Evolutionary conservation across 345 rosid species (phyloP).

Genomic region (Lagerstroemia speciosa): DNA sequence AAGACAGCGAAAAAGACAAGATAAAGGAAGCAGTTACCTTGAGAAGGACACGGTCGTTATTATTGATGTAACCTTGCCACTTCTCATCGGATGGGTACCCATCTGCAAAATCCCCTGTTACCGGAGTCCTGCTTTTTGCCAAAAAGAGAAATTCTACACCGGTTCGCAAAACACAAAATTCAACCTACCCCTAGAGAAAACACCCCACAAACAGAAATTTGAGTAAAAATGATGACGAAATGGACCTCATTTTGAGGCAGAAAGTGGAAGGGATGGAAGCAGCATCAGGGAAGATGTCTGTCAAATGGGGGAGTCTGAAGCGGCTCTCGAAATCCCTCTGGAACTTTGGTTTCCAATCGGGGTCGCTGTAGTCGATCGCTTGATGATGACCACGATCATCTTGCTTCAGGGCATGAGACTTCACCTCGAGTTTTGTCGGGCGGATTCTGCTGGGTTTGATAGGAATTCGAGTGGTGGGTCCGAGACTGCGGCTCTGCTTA

Average conservation of each 20-base stretch:
- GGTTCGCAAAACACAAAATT: neutral
- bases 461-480: neutral
- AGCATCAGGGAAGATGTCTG: slow-evolving; percentile 60
- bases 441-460: neutral
- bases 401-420: neutral
- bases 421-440: neutral
- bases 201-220: neutral
- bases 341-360: slow-evolving; percentile 63
- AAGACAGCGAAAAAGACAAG: neutral
- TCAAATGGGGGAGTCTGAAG: slow-evolving; percentile 71
- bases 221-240: neutral
- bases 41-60: slow-evolving; percentile 80
- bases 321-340: slow-evolving; percentile 63
- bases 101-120: slow-evolving; percentile 48
- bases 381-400: slow-evolving; percentile 2
- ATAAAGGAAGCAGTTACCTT: slow-evolving; percentile 39
- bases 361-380: slow-evolving; percentile 59
- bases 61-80: slow-evolving; percentile 95
- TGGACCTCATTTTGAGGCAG: slow-evolving; percentile 79
- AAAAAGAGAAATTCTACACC: neutral
- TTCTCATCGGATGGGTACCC: slow-evolving; percentile 90
- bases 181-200: neutral
- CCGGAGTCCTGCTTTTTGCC: slow-evolving; percentile 44
- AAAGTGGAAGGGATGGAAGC: slow-evolving; percentile 70
- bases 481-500: neutral